Evolutionary conservation across 2,329 filamentous ascomycete species (phyloP).

Genomic region (Curvularia verruculosa): DNA sequence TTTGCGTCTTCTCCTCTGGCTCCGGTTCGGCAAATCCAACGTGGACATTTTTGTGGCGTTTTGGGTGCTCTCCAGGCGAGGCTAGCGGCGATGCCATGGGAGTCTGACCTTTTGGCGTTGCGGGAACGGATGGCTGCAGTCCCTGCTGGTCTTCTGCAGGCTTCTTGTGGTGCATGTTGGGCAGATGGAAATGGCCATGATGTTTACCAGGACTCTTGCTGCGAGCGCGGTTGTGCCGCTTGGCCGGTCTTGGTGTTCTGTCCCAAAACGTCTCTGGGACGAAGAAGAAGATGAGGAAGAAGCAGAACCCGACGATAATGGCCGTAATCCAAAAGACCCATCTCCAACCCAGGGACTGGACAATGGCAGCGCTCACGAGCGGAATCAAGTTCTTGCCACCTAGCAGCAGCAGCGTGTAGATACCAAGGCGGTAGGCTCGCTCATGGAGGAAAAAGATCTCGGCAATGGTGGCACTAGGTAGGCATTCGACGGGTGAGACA

Average conservation of each 20-base stretch:
- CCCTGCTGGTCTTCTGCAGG: conserved; percentile 13
- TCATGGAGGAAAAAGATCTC: conserved; percentile 98
- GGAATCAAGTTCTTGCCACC: conserved; percentile 92
- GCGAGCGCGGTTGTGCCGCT: conserved; percentile 45
- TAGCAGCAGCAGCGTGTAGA: conserved; percentile 87
- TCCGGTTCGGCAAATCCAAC: conserved; percentile 61
- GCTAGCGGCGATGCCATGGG: conserved; percentile 6
- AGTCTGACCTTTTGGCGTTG: conserved; percentile 7
- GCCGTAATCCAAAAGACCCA: conserved; percentile 93
- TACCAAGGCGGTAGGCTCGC: conserved; percentile 87
- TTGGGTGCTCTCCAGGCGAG: conserved; percentile 14
- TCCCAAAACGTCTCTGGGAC: conserved; percentile 98
- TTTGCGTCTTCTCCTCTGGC: conserved; percentile 4
- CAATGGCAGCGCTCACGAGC: conserved; percentile 83
- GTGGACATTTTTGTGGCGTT: conserved; percentile 22
- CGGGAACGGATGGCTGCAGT: conserved; percentile 3
- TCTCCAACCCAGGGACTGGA: conserved; percentile 78
- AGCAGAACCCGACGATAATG: conserved; percentile 75
- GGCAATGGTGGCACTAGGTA: conserved; percentile 91
- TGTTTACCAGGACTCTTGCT: conserved; percentile 39
- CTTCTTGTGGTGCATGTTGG: conserved; percentile 30
- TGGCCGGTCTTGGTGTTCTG: conserved; percentile 66
- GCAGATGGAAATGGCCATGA: conserved; percentile 33
- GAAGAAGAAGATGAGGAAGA: conserved; percentile 80
- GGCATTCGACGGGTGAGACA: conserved; percentile 87